Percentiles rank a stretch among this genome's conserved stretches.
Conservation (phyloP, 2,329 filamentous ascomycete species). For the Ustulina deusta region DNA sequence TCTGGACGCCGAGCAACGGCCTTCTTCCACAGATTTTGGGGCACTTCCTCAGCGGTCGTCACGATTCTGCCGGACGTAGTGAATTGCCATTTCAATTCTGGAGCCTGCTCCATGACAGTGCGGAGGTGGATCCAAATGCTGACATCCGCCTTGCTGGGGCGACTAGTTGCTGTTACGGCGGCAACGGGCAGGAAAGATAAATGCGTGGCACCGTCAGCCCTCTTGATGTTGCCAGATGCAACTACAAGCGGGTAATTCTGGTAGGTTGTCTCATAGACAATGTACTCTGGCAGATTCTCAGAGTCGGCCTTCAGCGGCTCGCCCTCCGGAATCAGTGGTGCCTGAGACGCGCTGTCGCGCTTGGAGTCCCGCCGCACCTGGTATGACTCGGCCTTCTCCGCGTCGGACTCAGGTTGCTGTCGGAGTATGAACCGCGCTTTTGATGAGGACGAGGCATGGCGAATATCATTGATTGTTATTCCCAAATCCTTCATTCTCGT, state of each 20-base stretch:
- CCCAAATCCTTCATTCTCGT: conserved; percentile 53
- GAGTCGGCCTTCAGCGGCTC: conserved; percentile 50
- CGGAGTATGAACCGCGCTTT: conserved; percentile 55
- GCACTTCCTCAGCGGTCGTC: conserved; percentile 51
- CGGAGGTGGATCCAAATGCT: conserved; percentile 57
- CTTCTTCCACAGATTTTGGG: conserved; percentile 56
- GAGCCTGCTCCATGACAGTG: conserved; percentile 50
- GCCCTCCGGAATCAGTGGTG: conserved; percentile 48
- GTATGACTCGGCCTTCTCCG: conserved; percentile 50
- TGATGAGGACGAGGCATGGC: conserved; percentile 51
- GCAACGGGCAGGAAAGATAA: conserved; percentile 51
- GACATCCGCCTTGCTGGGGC: conserved; percentile 55
- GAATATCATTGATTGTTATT: conserved; percentile 54
- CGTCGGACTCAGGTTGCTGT: conserved; percentile 44
- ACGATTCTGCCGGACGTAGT: conserved; percentile 54
- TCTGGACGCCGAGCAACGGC: conserved; percentile 57
- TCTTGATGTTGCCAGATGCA: conserved; percentile 55
- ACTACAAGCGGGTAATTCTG: conserved; percentile 59
- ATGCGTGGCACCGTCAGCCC: conserved; percentile 55
- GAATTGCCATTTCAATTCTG: conserved; percentile 54
- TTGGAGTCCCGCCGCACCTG: conserved; percentile 53
- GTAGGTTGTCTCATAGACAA: conserved; percentile 60
- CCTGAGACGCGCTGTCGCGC: conserved; percentile 41
- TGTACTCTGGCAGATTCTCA: conserved; percentile 55
- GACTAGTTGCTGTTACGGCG: conserved; percentile 48